phyloP scores from a whole-genome alignment of 2,329 filamentous ascomycete species.

The Leptographium lundbergii region DNA sequence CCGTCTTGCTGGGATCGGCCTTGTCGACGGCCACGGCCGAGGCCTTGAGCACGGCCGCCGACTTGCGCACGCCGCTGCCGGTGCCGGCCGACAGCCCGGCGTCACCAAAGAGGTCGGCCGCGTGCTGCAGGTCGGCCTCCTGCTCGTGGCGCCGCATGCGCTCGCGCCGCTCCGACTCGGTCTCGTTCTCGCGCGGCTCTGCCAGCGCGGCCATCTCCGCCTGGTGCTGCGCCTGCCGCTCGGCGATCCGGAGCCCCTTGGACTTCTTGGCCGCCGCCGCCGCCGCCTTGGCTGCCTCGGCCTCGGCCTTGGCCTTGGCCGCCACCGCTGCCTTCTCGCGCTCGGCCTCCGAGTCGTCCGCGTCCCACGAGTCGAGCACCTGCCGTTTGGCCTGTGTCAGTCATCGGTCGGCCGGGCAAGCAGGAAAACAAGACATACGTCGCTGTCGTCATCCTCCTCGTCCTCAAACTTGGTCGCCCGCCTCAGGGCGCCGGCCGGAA shows the following conservation, averaged over 20 bases:
- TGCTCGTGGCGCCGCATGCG: conserved; percentile 70
- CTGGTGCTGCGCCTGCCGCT: conserved; percentile 47
- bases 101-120: conserved; percentile 79
- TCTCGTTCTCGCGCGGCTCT: conserved; percentile 61
- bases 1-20: conserved; percentile 60
- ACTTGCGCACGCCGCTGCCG: conserved; percentile 55
- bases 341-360: conserved; percentile 93
- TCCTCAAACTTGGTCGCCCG: conserved; percentile 65
- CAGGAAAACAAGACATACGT: conserved; percentile 41
- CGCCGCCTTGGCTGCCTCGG: conserved; percentile 74
- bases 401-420: not conserved
- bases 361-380: conserved; percentile 95
- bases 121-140: conserved; percentile 78
- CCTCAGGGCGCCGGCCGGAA: conserved; percentile 27
- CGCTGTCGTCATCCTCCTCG: conserved; percentile 69
- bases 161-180: conserved; percentile 58
- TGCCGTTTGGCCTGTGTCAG: conserved; percentile 23
- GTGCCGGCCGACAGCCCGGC: conserved; percentile 57
- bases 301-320: conserved; percentile 75
- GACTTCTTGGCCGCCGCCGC: conserved; percentile 84
- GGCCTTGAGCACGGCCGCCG: conserved; percentile 41
- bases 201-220: conserved; percentile 41
- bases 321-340: conserved; percentile 88
- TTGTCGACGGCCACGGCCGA: conserved; percentile 56
- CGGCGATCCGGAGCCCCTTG: conserved; percentile 74